phyloP scores from a whole-genome alignment of 2,329 filamentous ascomycete species.

The Nannizzia gypsea region DNA sequence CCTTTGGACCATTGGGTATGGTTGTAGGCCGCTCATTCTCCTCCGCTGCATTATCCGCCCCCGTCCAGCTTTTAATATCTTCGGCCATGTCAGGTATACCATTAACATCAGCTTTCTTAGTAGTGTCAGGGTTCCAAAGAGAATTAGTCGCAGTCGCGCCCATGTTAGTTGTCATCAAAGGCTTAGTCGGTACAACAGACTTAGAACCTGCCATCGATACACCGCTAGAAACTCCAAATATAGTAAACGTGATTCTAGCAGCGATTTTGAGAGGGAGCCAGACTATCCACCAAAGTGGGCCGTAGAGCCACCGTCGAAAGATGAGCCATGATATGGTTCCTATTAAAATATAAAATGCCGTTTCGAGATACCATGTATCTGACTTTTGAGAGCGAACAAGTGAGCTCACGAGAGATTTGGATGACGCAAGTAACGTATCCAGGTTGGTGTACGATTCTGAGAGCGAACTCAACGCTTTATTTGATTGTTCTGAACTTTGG shows the following conservation, averaged over 20 bases:
- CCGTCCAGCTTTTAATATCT: slow-evolving; percentile 26
- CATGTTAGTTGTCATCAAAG: not conserved
- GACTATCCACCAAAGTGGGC: slow-evolving; percentile 79
- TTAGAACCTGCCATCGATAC: not conserved
- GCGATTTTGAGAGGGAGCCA: slow-evolving; percentile 66
- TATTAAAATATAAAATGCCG: slow-evolving; percentile 69
- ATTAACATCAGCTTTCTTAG: not conserved
- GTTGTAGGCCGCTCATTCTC: slow-evolving; percentile 26
- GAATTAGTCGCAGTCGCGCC: not conserved
- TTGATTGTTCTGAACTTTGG: slow-evolving; percentile 51
- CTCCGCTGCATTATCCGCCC: slow-evolving; percentile 4
- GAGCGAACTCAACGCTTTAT: slow-evolving; percentile 66
- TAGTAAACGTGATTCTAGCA: slow-evolving; percentile 47
- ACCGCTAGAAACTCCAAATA: slow-evolving; percentile 35
- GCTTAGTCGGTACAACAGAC: not conserved
- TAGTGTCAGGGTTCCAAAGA: not conserved
- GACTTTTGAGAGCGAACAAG: slow-evolving; percentile 82
- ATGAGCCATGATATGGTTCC: slow-evolving; percentile 73
- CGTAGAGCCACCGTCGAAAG: slow-evolving; percentile 74
- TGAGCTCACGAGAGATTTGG: slow-evolving; percentile 62
- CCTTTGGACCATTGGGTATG: slow-evolving; percentile 26
- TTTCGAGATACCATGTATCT: slow-evolving; percentile 95
- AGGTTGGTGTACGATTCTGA: slow-evolving; percentile 70
- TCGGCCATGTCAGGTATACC: slow-evolving; percentile 26
- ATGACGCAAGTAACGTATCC: slow-evolving; percentile 63